Base-by-base conservation (phyloP, 805 yeast species). In the Tetrapisispora arboricola region DNA sequence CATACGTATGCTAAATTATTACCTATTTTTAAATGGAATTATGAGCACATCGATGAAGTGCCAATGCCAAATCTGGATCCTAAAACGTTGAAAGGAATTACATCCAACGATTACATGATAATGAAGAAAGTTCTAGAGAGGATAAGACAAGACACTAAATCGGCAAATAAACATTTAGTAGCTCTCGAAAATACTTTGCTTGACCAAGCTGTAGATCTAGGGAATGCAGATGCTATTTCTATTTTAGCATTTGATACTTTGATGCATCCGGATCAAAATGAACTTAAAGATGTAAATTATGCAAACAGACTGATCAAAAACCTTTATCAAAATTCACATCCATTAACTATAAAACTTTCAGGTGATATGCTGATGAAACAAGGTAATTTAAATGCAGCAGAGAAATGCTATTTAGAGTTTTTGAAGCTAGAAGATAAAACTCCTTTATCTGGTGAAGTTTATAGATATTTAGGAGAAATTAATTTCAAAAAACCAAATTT, bases 161-260 rank as follows among this genome's bases (percentile, higher is more conserved):
- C 80, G 0, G 66, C 73, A 2, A 78, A 81, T 49, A 70, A 55
- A 39, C 64, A 76, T 45, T 61, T 81, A 17, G 64, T 81, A 5
- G 73, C 65, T 12, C 22, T 63, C 27, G 95, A 87, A 54, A 75
- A 78, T 47, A 78, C 75, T 47, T 58, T 88, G 17, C 71, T 87
- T n/a, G 94, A 86, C 44, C 72, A 71, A 39, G 85, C 95, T 12
- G 95, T 95, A 0, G 94, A 84, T 51, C 52, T 76, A 52, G 95
- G 96, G 0, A 76, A 82, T 51, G 73, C 77, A 47, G 85, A 86
- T 58, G 95, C 96, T 0, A 74, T 87, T 18, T 68, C 90, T 1
- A 65, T 84, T 11, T 58, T 88, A 17, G 76, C 90, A 3, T 85
- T 79, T 48, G 77, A 79, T 37, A 76, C 84, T 1, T 60, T 84